Evolutionary conservation across 2,329 filamentous ascomycete species (phyloP), one percentile per base, ranked within the genome.

Genomic region (Talaromyces sp.): DNA sequence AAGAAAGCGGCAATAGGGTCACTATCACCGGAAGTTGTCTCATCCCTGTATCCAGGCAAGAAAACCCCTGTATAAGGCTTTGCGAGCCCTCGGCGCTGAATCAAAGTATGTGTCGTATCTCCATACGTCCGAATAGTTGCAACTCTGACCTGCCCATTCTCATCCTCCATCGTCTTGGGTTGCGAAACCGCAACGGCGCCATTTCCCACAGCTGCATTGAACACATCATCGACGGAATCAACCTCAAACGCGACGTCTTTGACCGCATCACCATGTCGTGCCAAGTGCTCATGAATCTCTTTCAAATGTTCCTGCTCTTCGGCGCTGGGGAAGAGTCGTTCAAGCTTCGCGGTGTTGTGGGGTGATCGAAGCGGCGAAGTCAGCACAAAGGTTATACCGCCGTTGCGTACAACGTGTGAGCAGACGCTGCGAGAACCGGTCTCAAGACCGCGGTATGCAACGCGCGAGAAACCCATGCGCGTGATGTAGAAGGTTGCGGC

Each of bases 191-290:
- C 71, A 68, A 77, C 73, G 3, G 78, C 80, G 3, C 80, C 80
- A 63, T 80, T 80, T 60, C 70, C 80, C 14, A 96, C 84, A 19
- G 94, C 94, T 65, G 86, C 87, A 64, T 81, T 75, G 78, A 92
- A 97, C 5, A 97, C 90, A 52, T 87, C 90, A 65, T 90, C 86
- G 43, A 96, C 92, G 73, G 92, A 87, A 78, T 98, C 93, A 13
- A 98, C 94, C 77, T 96, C 92, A 75, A 97, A 97, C 11, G 93
- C 91, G 39, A 97, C 93, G 73, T 97, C 94, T 80, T 96, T 97
- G 62, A 97, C 93, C 13, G 90, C 94, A 78, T 98, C 94, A 27
- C 94, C 93, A 74, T 98, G 94, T 67, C 87, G 86, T 80, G 93
- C 90, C 45, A 96, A 86, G 76, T 97, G 93, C 16, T 83, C 84